Evolutionary conservation across 805 yeast species (phyloP), one percentile per base, ranked within the genome.

Genomic region (Torulaspora quercuum): DNA sequence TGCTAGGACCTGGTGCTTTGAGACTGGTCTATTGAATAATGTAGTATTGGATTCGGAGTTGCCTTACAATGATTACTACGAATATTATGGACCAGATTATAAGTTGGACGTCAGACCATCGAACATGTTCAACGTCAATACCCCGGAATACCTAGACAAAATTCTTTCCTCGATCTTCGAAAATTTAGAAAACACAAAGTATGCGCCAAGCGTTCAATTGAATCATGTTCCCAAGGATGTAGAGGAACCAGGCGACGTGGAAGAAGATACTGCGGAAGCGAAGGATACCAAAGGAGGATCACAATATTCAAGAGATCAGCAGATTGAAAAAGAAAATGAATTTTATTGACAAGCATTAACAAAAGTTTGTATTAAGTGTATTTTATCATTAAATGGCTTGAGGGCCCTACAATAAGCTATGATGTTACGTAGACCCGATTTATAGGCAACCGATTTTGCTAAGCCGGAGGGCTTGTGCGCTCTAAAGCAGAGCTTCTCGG

Each of bases 131-230:
- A 90, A 90, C 64, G 95, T 95, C 34, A 90, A 90, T 64, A 77
- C 90, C 15, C 90, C 94, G 15, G 97, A 89, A 61, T 90, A 88
- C 58, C 70, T 90, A 52, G 86, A 87, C 63, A 83, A 86, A 61
- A 80, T 90, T 34, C 67, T 87, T 54, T 73, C 84, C 8, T 84
- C 82, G 52, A 83, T 90, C 36, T 72, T 82, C 36, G 68, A 76
- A 41, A 88, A 85, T 64, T 68, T 90, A 55, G 94, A 87, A 52
- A 77, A 84, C 52, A 87, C 97, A n/a, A 81, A 84, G 62, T 87
- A 82, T 63, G 95, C 97, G 0, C 98, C 98, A n/a, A 83, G 95
- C 36, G 97, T 90, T 21, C 97, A 90, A 64, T 76, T 87, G 79
- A 82, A 85, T 49, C 75, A 82, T 34, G 92, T 86, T 17, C 97